Conservation (phyloP, 805 yeast species). For the Alloascoidea hylecoeti region DNA sequence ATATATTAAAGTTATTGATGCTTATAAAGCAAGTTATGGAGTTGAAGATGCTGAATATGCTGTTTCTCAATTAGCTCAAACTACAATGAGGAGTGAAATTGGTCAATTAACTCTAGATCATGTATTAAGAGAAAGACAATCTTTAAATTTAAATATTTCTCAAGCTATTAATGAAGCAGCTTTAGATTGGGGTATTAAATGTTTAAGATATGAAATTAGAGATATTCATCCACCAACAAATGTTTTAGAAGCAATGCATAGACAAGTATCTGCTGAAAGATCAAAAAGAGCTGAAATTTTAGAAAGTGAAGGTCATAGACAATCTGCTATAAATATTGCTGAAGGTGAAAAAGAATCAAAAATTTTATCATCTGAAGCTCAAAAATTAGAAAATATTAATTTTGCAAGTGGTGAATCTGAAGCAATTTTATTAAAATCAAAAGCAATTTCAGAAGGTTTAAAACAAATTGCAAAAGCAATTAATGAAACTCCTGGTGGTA, state of each 20-base stretch:
- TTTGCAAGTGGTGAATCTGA: constrained; percentile 65
- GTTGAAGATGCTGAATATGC: constrained; percentile 85
- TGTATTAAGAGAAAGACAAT: constrained; percentile 64
- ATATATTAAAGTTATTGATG: constrained; percentile 64
- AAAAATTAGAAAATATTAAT: constrained; percentile 45
- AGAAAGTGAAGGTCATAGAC: constrained; percentile 76
- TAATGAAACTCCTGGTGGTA: constrained; percentile 51
- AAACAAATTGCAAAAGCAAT: constrained; percentile 53
- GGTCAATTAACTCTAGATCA: constrained; percentile 73
- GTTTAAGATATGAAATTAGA: constrained; percentile 74
- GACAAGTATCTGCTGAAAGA: constrained; percentile 80
- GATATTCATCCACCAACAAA: constrained; percentile 82
- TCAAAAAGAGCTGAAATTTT: constrained; percentile 78
- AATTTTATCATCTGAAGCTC: constrained; percentile 67
- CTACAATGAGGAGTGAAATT: constrained; percentile 83
- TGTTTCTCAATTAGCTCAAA: constrained; percentile 73
- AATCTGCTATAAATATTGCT: constrained; percentile 67
- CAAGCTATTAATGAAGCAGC: constrained; percentile 77
- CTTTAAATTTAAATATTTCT: constrained; percentile 60
- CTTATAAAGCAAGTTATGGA: constrained; percentile 78
- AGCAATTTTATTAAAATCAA: constrained; percentile 47
- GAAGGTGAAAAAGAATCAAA: constrained; percentile 66
- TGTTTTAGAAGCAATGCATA: constrained; percentile 82
- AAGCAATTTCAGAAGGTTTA: constrained; percentile 65
- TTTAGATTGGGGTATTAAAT: constrained; percentile 71